These are phyloP conservation scores for Bauhinia variegata DNA, from an alignment of 306 rosid species.

Conservation along the genomic window DNA sequence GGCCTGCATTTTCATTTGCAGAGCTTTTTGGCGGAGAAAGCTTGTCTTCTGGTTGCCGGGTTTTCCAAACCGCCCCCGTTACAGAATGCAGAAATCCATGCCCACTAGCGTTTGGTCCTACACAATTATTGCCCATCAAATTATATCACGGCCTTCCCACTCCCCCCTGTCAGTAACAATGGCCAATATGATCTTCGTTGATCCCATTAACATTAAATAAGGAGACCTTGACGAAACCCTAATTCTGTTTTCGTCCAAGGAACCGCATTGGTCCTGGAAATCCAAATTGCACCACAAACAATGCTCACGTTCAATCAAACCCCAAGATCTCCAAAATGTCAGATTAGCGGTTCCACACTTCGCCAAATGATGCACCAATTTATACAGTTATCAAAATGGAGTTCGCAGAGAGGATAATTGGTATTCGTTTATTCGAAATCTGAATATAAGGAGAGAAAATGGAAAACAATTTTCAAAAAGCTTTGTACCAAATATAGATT, in stretches of 20 bases:
- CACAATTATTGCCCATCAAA: conserved; percentile 93
- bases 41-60: conserved; percentile 63
- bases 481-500: neutral
- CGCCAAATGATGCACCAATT: neutral
- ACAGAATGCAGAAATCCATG: conserved; percentile 75
- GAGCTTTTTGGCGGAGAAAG: conserved; percentile 60
- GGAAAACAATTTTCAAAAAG: neutral
- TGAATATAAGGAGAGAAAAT: neutral
- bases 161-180: conserved; percentile 36
- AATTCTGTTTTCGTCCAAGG: neutral
- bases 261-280: conserved; percentile 17
- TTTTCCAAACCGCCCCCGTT: conserved; percentile 68
- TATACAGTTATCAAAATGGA: neutral
- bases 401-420: neutral
- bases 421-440: neutral
- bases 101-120: conserved; percentile 70
- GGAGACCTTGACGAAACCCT: conserved; percentile 41
- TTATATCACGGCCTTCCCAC: conserved; percentile 36
- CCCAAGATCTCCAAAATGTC: neutral
- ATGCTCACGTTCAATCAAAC: conserved; percentile 1
- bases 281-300: neutral
- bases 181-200: conserved; percentile 34
- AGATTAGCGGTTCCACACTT: neutral
- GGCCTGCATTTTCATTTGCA: conserved; percentile 18
- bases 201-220: conserved; percentile 41